Base-by-base conservation (phyloP, 345 rosid genomes). In the Barbarea vulgaris region DNA sequence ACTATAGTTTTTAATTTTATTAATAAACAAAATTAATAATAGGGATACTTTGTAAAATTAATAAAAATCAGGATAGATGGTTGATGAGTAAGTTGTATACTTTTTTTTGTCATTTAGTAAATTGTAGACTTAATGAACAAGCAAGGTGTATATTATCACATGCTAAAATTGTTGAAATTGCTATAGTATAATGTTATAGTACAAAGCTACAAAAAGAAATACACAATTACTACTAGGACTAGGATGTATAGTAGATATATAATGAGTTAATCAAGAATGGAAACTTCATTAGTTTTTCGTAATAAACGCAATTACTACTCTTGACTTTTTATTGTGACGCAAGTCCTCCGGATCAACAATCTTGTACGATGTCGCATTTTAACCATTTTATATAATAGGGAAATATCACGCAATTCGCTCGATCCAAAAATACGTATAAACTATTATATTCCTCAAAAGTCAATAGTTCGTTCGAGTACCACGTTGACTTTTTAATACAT, bases 321-420 rank as follows among this genome's bases (percentile, higher is more conserved):
- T 53, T 64, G 77, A 73, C 70, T 60, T 53, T 53, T 19, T 28
- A 44, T 30, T 54, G 50, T 64, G 57, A 73, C 56, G 39, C 37
- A 74, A 65, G 58, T 74, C 28, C 61, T 18, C 14, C 3, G 18
- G 15, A 51, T 21, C 7, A 41, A 53, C 6, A 39, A 13, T 18
- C 4, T 53, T 3, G 28, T 54, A 73, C 63, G 44, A 63, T 52
- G 69, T 62, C 24, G 17, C 41, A 72, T 31, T 21, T 63, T 60
- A 7, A 39, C 11, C 7, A 14, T 39, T 68, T 67, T 21, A 51
- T 55, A 55, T 46, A 27, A 28, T 54, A 54, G 4, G 2, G 3
- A 0, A 0, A 33, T 7, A 39, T 12, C 28, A 50, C 17, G n/a
- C 47, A 15, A 69, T 19, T 47, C 31, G 3, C 65, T 6, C 10